A percentile compares a stretch with the other conserved stretches of the same genome.
These are phyloP conservation scores for Oemleria cerasiformis DNA, from an alignment of 306 rosid species.

Conservation along the genomic window DNA sequence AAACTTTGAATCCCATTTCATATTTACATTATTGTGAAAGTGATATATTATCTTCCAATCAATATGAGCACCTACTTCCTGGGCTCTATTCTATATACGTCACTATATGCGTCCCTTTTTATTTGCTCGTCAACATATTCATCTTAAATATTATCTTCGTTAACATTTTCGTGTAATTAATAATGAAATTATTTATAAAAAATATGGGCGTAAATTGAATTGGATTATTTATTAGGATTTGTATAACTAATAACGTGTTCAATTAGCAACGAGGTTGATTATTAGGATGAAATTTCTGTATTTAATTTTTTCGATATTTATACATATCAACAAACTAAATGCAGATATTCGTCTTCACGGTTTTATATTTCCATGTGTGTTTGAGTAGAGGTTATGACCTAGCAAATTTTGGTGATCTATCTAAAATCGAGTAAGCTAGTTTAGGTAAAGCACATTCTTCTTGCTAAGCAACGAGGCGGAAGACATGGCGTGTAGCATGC, in stretches of 20 bases:
- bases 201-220: not conserved
- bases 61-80: constrained; percentile 29
- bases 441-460: constrained; percentile 47
- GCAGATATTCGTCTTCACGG: no score
- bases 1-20: not conserved
- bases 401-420: constrained; percentile 28
- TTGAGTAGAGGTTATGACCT: constrained; percentile 6
- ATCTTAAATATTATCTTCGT: no score
- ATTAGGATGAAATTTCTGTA: no score
- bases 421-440: constrained; percentile 21
- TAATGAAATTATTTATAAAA: not conserved
- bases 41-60: constrained; percentile 35
- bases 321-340: no score
- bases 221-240: not conserved
- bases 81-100: not conserved
- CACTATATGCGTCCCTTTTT: constrained; percentile 2
- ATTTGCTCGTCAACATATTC: not conserved
- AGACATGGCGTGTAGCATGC: not conserved
- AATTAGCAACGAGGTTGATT: not conserved
- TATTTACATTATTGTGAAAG: constrained; percentile 36
- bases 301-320: no score
- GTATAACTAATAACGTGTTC: not conserved
- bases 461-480: constrained; percentile 20
- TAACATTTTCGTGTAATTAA: no score
- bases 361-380: not conserved